phyloP scores from a whole-genome alignment of 305 asterid genomes.

The Plantago rigida region DNA sequence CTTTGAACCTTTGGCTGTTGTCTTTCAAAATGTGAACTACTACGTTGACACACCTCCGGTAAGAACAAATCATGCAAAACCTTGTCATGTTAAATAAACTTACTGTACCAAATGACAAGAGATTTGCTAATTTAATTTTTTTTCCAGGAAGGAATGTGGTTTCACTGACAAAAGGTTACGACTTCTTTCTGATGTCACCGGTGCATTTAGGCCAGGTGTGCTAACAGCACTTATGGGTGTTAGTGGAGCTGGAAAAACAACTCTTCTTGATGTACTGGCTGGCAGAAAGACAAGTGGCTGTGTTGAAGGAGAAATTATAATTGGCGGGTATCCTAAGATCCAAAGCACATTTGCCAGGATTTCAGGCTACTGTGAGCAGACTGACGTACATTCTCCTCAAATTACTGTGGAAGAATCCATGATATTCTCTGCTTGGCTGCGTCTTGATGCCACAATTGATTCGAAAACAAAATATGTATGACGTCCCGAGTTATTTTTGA shows the following conservation, averaged over 20 bases:
- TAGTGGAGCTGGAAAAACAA: slow-evolving; percentile 25
- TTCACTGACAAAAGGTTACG: slow-evolving; percentile 11
- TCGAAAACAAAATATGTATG: slow-evolving; percentile 21
- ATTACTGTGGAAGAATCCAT: slow-evolving; percentile 31
- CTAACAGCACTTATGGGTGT: slow-evolving; percentile 37
- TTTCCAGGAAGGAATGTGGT: slow-evolving; percentile 21
- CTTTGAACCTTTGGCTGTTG: slow-evolving; percentile 45
- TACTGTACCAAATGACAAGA: neutral
- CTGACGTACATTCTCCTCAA: slow-evolving; percentile 47
- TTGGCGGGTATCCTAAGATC: slow-evolving; percentile 24
- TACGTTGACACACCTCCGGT: slow-evolving; percentile 53
- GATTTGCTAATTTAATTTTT: neutral
- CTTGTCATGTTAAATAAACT: neutral
- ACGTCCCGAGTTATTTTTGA: neutral
- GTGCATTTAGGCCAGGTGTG: slow-evolving; percentile 25
- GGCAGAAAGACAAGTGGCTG: slow-evolving; percentile 40
- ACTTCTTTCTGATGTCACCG: slow-evolving; percentile 19
- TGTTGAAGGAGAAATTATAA: slow-evolving; percentile 19
- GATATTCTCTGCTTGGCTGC: slow-evolving; percentile 22
- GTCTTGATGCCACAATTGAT: slow-evolving; percentile 9
- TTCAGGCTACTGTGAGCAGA: slow-evolving; percentile 51
- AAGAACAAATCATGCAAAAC: slow-evolving; percentile 16
- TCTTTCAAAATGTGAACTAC: slow-evolving; percentile 56
- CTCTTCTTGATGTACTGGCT: slow-evolving; percentile 20
- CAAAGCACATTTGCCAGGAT: slow-evolving; percentile 23